A percentile compares a stretch with the other conserved stretches of the same genome.
Evolutionary conservation across 129 eudicot genomes (phyloP).

Genomic region (Helichrysum umbraculigerum): DNA sequence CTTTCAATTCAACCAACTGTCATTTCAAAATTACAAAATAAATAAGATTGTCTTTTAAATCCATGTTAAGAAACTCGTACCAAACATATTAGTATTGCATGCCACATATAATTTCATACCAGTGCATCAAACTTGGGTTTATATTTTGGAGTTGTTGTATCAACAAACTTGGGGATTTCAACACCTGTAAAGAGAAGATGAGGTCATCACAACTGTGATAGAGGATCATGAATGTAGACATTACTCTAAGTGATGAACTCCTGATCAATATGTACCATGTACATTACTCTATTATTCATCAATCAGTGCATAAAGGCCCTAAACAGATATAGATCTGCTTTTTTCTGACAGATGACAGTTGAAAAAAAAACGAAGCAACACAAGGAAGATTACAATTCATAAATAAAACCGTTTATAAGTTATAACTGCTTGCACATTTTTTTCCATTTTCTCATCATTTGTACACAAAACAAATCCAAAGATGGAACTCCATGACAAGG

Average conservation of each 20-base stretch:
- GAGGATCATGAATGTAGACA: background rate
- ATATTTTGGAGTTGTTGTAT: slow-evolving; percentile 77
- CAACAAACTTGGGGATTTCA: slow-evolving; percentile 88
- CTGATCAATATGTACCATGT: background rate
- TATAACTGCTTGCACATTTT: background rate
- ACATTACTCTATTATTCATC: slow-evolving; percentile 4
- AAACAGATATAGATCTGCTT: background rate
- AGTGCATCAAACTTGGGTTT: slow-evolving; percentile 85
- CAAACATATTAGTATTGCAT: background rate
- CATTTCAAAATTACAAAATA: slow-evolving; percentile 18
- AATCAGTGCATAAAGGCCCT: background rate
- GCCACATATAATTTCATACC: slow-evolving; percentile 42
- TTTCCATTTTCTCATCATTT: background rate
- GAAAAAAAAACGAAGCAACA: background rate
- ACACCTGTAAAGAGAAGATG: slow-evolving; percentile 43
- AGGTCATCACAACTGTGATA: slow-evolving; percentile 2
- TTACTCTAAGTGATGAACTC: background rate
- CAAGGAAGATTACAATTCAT: background rate
- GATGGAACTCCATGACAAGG: background rate
- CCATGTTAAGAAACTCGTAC: background rate
- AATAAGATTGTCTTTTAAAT: background rate
- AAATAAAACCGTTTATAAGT: too few species aligned
- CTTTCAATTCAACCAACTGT: slow-evolving; percentile 94
- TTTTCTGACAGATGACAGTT: slow-evolving; percentile 8
- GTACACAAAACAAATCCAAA: background rate